Base-by-base conservation (phyloP, 176 grass and related monocot genomes). In the Lolium perenne region DNA sequence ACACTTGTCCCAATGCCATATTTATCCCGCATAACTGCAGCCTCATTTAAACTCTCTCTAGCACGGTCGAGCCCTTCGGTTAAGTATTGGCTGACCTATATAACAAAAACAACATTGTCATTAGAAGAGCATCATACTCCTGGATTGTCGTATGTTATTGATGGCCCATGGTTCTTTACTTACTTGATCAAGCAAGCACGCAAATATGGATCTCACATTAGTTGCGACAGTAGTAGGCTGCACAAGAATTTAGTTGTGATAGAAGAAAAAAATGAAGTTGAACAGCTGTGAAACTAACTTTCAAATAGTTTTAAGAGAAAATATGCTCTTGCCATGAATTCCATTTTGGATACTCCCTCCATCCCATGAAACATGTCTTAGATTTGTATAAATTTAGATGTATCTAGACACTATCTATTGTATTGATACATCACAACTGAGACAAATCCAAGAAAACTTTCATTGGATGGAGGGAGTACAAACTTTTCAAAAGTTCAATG, bases 151-250 rank as follows among this genome's bases (percentile, higher is more conserved):
- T 20, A 77, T 82, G 55, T 55, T 83, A 67, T 32, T 77, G 40
- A 35, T 57, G 11, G 32, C 4, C 58, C 20, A 18, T 48, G 59
- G 54, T 63, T 63, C 66, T 86, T 21, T 66, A 91, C 97, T 94
- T 92, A 95, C 97, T 96, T 99, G 94, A 86, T 94, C 92, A 74
- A 99, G 90, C 90, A 99, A 92, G 88, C 97, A 96, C 4, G 88
- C 89, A 80, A 99, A 94, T 84, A 99, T 88, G 43, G 89, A 92
- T 89, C 90, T 94, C 32, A 96, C 87, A 59, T 96, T 93, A 65
- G 78, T 87, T 69, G 97, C 94, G 87, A 99, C 94, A 80, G 83
- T 85, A 86, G 84, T 84, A 86, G 92, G 90, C 97, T 99, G 88
- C 69, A 91, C 49, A 82, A 91, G 82, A 89, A 18, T 53, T 82